Evolutionary conservation across 345 rosid genomes (phyloP), one percentile per base, ranked within the genome.

Genomic region (Passiflora organensis): DNA sequence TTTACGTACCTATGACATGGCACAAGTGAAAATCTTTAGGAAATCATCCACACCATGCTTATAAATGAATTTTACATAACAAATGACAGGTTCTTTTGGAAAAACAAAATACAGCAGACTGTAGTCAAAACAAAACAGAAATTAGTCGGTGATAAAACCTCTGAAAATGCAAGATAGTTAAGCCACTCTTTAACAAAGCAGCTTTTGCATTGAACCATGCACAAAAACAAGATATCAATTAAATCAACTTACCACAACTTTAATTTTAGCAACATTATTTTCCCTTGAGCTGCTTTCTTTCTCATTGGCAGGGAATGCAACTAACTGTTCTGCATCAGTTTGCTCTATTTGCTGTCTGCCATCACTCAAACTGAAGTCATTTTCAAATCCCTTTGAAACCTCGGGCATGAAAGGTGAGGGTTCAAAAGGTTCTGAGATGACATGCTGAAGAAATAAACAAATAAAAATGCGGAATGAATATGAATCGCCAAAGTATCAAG

Each of bases 391-490:
- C 72, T 78, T 76, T 36, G 77, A 71, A 64, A 67, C 76, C 72
- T 74, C 81, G 54, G 95, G 83, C 82, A 86, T 68, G 71, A 86
- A 81, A n/a, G 97, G 97, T 1, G 95, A 89, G 69, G 89, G 87
- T 77, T 91, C 89, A 70, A 91, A 88, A 54, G 98, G 94, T 69
- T 84, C 99, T 24, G 95, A 77, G 15, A 89, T 86, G 61, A 82
- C 84, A 73, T 86, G 95, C 99, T 93, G 95, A 62, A 63, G 66
- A 61, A 12, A 55, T 39, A 76, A n/a, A 55, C 60, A 48, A 43
- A 49, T n/a, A n/a, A n/a, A n/a, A n/a, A 23, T n/a, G 39, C 20
- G 6, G 1, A 34, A 5, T 32, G 32, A 28, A 19, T 19, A 22
- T 46, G 28, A 17, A 39, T 16, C 25, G 36, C n/a, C 39, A 14